These are phyloP conservation scores for Hyparrhenia diplandra DNA, from an alignment of 176 grass and related monocot species.

Conservation along the genomic window DNA sequence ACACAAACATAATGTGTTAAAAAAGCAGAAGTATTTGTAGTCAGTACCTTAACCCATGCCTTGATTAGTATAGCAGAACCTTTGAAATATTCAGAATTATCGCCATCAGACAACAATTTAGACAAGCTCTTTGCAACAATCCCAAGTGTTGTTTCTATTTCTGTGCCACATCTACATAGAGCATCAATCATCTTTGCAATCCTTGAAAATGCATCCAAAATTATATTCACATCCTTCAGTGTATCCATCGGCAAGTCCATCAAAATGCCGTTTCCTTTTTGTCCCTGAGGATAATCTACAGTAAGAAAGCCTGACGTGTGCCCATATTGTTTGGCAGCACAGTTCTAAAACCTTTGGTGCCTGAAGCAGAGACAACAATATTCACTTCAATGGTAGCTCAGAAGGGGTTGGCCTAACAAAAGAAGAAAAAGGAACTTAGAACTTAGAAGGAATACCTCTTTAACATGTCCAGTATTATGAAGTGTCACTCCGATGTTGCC, in stretches of 20 bases:
- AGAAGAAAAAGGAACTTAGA: neutral
- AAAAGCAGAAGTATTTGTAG: neutral
- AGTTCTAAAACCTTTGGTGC: conserved; percentile 52
- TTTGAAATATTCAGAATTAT: conserved; percentile 26
- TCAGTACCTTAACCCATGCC: conserved; percentile 79
- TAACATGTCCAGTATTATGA: conserved; percentile 54
- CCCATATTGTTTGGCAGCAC: conserved; percentile 61
- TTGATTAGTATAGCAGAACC: conserved; percentile 57
- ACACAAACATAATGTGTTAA: neutral
- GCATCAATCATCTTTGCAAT: conserved; percentile 46
- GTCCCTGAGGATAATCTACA: conserved; percentile 20
- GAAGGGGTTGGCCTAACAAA: neutral
- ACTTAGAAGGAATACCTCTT: conserved; percentile 55
- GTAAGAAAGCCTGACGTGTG: conserved; percentile 23
- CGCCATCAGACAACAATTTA: conserved; percentile 36
- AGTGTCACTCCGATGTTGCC: conserved; percentile 55
- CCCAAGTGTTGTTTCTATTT: conserved; percentile 22
- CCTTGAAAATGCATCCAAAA: conserved; percentile 52
- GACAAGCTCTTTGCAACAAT: conserved; percentile 54
- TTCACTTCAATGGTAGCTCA: conserved; percentile 1
- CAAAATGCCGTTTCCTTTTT: neutral
- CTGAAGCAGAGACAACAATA: conserved; percentile 36
- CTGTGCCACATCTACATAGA: conserved; percentile 53
- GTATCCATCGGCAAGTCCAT: no score
- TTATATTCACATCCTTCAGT: neutral